These are phyloP conservation scores for Pseudomonodictys pantanalensis DNA, from an alignment of 495 filamentous ascomycete species.

Conservation along the genomic window DNA sequence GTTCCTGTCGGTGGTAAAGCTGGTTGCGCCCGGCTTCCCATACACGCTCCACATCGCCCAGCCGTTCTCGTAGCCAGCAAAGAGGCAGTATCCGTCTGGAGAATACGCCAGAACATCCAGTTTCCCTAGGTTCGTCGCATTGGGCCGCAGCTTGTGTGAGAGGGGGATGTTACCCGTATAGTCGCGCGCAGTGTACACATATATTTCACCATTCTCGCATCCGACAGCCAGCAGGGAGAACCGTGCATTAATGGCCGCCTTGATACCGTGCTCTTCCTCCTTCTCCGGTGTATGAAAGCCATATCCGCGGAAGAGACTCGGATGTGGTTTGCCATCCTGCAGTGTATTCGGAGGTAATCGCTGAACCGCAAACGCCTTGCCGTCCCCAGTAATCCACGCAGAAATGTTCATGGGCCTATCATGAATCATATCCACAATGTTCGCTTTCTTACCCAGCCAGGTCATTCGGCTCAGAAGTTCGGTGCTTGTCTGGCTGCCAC, in stretches of 20 bases:
- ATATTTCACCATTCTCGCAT: constrained; percentile 74
- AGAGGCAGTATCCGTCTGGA: constrained; percentile 93
- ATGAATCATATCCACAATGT: constrained; percentile 82
- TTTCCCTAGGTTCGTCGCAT: constrained; percentile 64
- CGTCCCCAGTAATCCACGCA: constrained; percentile 89
- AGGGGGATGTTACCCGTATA: constrained; percentile 89
- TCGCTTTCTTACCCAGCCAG: constrained; percentile 74
- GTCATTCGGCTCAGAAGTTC: constrained; percentile 84
- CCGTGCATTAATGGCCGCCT: constrained; percentile 82
- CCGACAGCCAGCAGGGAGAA: constrained; percentile 90
- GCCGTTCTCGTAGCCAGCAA: constrained; percentile 87
- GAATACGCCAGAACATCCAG: constrained; percentile 81
- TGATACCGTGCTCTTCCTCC: constrained; percentile 59
- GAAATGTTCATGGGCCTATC: constrained; percentile 96
- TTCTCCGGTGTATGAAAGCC: constrained; percentile 77
- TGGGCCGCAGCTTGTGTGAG: constrained; percentile 72
- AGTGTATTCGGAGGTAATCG: constrained; percentile 43
- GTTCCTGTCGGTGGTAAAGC: constrained; percentile 66
- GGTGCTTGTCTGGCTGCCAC: constrained; percentile 80
- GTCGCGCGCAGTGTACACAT: constrained; percentile 85
- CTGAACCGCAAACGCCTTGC: constrained; percentile 90
- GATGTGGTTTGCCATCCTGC: constrained; percentile 37
- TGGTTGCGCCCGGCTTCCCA: constrained; percentile 79
- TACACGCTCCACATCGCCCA: constrained; percentile 98
- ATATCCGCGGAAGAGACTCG: constrained; percentile 81